Evolutionary conservation across 306 rosid genomes (phyloP), one percentile per base, ranked within the genome.

Genomic region (Lupinus albus): DNA sequence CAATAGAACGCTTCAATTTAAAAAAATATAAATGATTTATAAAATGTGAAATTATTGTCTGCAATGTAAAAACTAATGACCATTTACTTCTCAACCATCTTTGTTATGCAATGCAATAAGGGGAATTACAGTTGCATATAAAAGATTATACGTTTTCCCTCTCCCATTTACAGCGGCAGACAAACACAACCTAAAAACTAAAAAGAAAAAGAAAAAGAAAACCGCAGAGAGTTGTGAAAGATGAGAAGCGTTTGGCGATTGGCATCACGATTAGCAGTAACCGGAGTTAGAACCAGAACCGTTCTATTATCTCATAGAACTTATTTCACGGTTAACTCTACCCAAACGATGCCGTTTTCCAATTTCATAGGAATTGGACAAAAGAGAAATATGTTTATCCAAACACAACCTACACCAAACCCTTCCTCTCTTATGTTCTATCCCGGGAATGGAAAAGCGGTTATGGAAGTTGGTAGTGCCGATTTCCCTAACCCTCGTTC

Each of bases 391-490:
- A 78, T 72, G 74, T 78, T 78, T 15, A 78, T 72, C 65, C 70
- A 78, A 66, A 72, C 70, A n/a, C 82, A 78, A 36, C 32, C 78
- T 0, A 78, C 82, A 9, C 82, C 78, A 1, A 78, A 78, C 45
- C 78, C 82, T 2, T 68, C 25, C 5, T 78, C 82, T 18, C 78
- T 78, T 0, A 78, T 78, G 82, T 78, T 78, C 39, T 64, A 78
- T 60, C 74, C 78, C 2, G 82, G 70, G 0, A 72, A 72, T 3
- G 82, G 70, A 0, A 78, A 72, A 8, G 66, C 78, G 13, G 71
- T 93, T 36, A 93, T 93, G 99, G 94, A 93, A 48, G 87, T 88
- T 74, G 99, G 99, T 4, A 93, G 99, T 64, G 76, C 99, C 17
- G 99, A 93, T 61, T 93, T 93, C 64, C 97, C 99, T 0, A 90